Evolutionary conservation across 345 rosid species (phyloP), one percentile per base, ranked within the genome.

Genomic region (Euphorbia lathyris): DNA sequence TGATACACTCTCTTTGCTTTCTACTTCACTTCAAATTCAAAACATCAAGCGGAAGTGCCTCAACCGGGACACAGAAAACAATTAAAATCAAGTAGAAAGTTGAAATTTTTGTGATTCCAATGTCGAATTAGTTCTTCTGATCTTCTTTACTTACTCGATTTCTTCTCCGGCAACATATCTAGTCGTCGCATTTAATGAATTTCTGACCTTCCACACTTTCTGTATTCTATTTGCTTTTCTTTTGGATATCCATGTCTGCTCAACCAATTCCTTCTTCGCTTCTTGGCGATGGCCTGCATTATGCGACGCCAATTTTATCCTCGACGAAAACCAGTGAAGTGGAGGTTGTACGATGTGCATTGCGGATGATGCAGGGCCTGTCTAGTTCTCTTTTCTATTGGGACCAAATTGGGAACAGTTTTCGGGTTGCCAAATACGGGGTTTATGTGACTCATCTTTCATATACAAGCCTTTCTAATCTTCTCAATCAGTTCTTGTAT

Each of bases 331-430:
- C 76, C 11, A 77, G 53, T 22, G 80, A 77, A 68, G 27, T 22
- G n/a, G 69, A 72, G 29, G 34, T 77, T 89, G 94, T 94, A 32
- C 83, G 72, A 60, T 86, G 90, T 47, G 83, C 86, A 43, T 68
- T 88, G 70, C 83, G 85, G 80, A 87, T 90, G 82, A 58, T 91
- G 75, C 97, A 94, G 79, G 98, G 98, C 19, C 74, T 94, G 7
- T 84, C 96, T 16, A 77, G 86, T 77, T 80, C 89, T 16, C 69
- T 81, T 66, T 80, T 94, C 51, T 62, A 36, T 29, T 94, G 97
- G 98, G 93, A 91, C 75, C 73, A 77, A 19, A 73, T 14, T 60
- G 53, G 60, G 30, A 80, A 72, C 53, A 69, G 74, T 56, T 94
- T 86, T 77, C 50, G 72, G 29, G 81, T 80, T 47, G 38, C 66